phyloP scores from a whole-genome alignment of 345 rosid species.

The Pugionium cornutum region DNA sequence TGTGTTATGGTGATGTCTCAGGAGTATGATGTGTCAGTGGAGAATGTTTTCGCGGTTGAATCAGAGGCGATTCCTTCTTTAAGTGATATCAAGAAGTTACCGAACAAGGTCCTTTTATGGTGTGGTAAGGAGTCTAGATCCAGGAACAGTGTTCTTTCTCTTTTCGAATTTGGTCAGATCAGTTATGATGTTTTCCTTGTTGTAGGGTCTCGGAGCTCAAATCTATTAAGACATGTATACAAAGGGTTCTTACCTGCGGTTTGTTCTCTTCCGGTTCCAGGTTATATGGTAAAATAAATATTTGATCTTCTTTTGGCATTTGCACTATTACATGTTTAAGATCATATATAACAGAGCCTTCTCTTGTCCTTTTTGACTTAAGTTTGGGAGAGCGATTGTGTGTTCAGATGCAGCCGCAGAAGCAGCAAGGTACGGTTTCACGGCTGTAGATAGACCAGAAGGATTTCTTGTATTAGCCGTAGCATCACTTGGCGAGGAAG shows the following conservation, averaged over 20 bases:
- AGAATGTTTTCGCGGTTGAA: constrained; percentile 60
- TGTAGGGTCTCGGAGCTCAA: constrained; percentile 61
- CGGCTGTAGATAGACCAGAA: constrained; percentile 70
- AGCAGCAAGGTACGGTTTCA: constrained; percentile 77
- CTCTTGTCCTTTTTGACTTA: not conserved
- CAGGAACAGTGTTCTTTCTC: not conserved
- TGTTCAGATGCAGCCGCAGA: constrained; percentile 85
- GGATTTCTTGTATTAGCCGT: constrained; percentile 75
- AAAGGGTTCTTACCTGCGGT: constrained; percentile 72
- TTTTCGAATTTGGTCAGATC: not conserved
- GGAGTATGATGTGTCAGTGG: constrained; percentile 68
- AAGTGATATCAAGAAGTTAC: constrained; percentile 63
- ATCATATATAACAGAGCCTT: not conserved
- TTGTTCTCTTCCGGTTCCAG: constrained; percentile 74
- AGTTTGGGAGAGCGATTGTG: constrained; percentile 85
- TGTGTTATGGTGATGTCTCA: constrained; percentile 22
- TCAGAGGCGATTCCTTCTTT: constrained; percentile 54
- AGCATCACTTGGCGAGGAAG: constrained; percentile 57
- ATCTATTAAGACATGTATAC: constrained; percentile 62
- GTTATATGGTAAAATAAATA: constrained; percentile 58
- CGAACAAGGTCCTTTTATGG: constrained; percentile 76
- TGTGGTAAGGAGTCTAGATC: constrained; percentile 51
- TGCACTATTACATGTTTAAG: not conserved
- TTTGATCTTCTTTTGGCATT: not conserved
- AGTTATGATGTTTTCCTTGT: not conserved